Evolutionary conservation across 129 eudicot species (phyloP).

Genomic region (Saussurea involucrata): DNA sequence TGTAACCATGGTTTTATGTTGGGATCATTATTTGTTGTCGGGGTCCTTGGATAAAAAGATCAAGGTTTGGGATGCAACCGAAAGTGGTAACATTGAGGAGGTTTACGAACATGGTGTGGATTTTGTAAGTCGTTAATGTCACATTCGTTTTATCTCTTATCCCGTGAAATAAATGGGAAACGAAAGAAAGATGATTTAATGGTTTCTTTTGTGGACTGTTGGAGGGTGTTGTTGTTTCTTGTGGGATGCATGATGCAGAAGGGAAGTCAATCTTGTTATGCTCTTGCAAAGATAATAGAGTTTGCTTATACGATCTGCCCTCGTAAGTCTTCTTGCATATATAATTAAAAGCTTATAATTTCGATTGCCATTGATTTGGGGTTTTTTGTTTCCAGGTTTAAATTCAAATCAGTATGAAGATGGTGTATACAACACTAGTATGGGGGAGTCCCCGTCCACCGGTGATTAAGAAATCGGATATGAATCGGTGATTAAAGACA

Average conservation of each 20-base stretch:
- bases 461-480: no score
- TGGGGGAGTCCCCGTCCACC: no score
- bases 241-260: slow-evolving; percentile 57
- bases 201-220: background rate
- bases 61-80: slow-evolving; percentile 65
- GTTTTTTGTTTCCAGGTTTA: no score
- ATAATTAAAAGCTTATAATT: no score
- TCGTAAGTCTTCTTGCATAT: slow-evolving; percentile 38
- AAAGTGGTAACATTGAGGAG: slow-evolving; percentile 50
- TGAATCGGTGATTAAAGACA: no score
- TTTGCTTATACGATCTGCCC: slow-evolving; percentile 64
- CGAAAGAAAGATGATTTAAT: background rate
- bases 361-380: no score
- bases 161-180: background rate
- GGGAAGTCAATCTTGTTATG: slow-evolving; percentile 51
- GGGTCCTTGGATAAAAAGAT: slow-evolving; percentile 58
- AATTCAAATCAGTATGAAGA: no score
- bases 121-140: slow-evolving; percentile 41
- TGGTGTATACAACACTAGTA: no score
- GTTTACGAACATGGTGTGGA: slow-evolving; percentile 41
- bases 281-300: slow-evolving; percentile 50
- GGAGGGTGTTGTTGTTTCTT: slow-evolving; percentile 54
- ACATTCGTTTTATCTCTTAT: background rate
- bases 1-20: slow-evolving; percentile 56
- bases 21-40: slow-evolving; percentile 56